Evolutionary conservation across 257 asterid species (phyloP).

Genomic region (Verbena officinalis): DNA sequence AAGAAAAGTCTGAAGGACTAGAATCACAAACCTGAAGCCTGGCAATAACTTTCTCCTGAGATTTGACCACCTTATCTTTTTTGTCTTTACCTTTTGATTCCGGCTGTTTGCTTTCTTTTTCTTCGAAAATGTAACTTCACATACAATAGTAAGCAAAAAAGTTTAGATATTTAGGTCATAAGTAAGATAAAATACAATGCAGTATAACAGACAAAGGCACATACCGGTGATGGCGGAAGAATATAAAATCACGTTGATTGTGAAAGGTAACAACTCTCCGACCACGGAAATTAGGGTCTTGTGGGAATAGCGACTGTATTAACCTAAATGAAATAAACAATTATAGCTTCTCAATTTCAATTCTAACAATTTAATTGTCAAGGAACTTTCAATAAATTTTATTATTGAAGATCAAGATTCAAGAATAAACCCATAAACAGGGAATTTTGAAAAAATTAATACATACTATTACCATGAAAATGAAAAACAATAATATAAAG

Average conservation of each 20-base stretch:
- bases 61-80: conserved; percentile 33
- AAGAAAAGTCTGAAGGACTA: conserved; percentile 10
- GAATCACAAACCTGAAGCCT: conserved; percentile 84
- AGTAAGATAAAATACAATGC: neutral
- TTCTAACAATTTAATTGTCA: too few relatives aligned
- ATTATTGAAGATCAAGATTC: neutral
- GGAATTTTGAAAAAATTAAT: neutral
- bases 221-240: conserved; percentile 95
- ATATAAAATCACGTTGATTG: conserved; percentile 94
- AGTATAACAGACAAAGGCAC: conserved; percentile 8
- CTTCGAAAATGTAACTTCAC: conserved; percentile 74
- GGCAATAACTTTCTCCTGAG: conserved; percentile 62
- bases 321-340: conserved; percentile 46
- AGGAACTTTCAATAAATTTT: neutral
- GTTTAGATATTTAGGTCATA: conserved; percentile 17
- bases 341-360: conserved; percentile 14
- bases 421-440: neutral
- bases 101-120: conserved; percentile 62
- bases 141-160: conserved; percentile 19
- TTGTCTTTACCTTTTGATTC: conserved; percentile 52
- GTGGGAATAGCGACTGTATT: conserved; percentile 87
- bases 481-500: neutral
- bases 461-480: neutral
- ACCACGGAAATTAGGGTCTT: conserved; percentile 86
- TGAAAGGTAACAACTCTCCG: conserved; percentile 95